These are phyloP conservation scores for Boletus reticuloceps DNA, from an alignment of 768 basidiomycete species.

Conservation along the genomic window DNA sequence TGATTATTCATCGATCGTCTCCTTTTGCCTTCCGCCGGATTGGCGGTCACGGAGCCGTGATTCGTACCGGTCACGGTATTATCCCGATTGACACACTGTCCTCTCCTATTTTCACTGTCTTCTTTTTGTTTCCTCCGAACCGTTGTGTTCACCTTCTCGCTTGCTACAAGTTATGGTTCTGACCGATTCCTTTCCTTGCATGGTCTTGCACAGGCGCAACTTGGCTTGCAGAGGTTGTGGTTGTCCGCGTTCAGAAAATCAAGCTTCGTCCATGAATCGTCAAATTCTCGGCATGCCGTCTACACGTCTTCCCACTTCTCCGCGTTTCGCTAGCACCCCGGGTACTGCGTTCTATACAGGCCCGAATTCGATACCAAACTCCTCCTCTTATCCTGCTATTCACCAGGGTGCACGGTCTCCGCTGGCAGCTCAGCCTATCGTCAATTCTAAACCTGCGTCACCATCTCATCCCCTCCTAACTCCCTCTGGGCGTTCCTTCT, in stretches of 20 bases:
- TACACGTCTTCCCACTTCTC: slow-evolving; percentile 23
- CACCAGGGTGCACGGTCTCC: slow-evolving; percentile 26
- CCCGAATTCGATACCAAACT: slow-evolving; percentile 21
- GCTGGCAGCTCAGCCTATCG: slow-evolving; percentile 22
- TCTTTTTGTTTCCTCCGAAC: slow-evolving; percentile 7
- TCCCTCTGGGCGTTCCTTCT: slow-evolving; percentile 77
- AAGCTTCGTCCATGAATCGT: slow-evolving; percentile 30
- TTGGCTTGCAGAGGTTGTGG: slow-evolving; percentile 76
- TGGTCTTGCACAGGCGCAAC: slow-evolving; percentile 66
- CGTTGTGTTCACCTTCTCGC: background rate
- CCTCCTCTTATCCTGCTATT: slow-evolving; percentile 29
- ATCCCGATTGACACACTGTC: slow-evolving; percentile 25
- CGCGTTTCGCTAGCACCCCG: slow-evolving; percentile 20
- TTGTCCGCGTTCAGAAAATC: slow-evolving; percentile 47
- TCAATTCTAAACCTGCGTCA: slow-evolving; percentile 33
- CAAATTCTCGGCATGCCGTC: slow-evolving; percentile 26
- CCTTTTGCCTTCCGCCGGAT: background rate
- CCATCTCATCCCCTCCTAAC: slow-evolving; percentile 74
- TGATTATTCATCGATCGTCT: slow-evolving; percentile 19
- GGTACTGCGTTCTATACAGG: slow-evolving; percentile 17
- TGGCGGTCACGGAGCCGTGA: slow-evolving; percentile 1
- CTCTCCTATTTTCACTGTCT: slow-evolving; percentile 27
- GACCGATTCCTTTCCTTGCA: slow-evolving; percentile 47
- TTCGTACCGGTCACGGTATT: slow-evolving; percentile 19
- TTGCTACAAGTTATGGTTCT: slow-evolving; percentile 35